A percentile compares a stretch with the other conserved stretches of the same genome.
Evolutionary conservation across 106 monocot species (phyloP).

Genomic region (Ottelia alismoides): DNA sequence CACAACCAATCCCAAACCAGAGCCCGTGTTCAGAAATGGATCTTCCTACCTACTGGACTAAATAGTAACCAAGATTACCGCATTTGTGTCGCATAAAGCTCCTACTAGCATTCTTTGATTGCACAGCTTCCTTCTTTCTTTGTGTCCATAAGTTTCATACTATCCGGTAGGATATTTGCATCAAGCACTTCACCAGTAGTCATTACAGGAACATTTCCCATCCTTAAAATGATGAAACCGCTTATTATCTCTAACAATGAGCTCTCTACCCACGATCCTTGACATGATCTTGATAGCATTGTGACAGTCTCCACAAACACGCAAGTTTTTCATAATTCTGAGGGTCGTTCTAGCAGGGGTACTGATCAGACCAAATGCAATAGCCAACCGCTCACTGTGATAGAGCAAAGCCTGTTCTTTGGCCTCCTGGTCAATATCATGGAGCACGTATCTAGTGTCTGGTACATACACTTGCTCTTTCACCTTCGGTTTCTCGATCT

Average conservation of each 20-base stretch:
- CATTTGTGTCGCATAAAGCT: too few relatives aligned
- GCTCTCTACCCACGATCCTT: slow-evolving; percentile 85
- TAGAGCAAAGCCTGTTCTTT: slow-evolving; percentile 94
- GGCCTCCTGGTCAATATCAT: slow-evolving; percentile 95
- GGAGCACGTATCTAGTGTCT: slow-evolving; percentile 87
- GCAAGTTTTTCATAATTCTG: slow-evolving; percentile 87
- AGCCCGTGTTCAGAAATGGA: too few relatives aligned
- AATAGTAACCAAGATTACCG: too few relatives aligned
- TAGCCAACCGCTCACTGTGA: slow-evolving; percentile 84
- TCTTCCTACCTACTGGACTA: too few relatives aligned
- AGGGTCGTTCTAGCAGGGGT: slow-evolving; percentile 12
- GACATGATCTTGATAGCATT: slow-evolving; percentile 99
- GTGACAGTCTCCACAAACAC: slow-evolving; percentile 87
- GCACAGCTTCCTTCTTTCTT: too few relatives aligned
- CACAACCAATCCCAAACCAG: too few relatives aligned
- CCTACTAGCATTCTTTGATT: too few relatives aligned
- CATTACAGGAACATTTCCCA: slow-evolving; percentile 81
- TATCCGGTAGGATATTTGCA: too few relatives aligned
- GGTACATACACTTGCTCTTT: slow-evolving; percentile 84
- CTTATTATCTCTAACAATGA: slow-evolving; percentile 87
- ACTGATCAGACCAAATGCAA: slow-evolving; percentile 91
- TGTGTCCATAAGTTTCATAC: too few relatives aligned
- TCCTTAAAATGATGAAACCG: slow-evolving; percentile 95
- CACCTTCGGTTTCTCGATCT: slow-evolving; percentile 43
- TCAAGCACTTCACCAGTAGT: slow-evolving; percentile 96